Base-by-base conservation (phyloP, 1,284 basidiomycete species). In the Ustilago shanxiensis region DNA sequence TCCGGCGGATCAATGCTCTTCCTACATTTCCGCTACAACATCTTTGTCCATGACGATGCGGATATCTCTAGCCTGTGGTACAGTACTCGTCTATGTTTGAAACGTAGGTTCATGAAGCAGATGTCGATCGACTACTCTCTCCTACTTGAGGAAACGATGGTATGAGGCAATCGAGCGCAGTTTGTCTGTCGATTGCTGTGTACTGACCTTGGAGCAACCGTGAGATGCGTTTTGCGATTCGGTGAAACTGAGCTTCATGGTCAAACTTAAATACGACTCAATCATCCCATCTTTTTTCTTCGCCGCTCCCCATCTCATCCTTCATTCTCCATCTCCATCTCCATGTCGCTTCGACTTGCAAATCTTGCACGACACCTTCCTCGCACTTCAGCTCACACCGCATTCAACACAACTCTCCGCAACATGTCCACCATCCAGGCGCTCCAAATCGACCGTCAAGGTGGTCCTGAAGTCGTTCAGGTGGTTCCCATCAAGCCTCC, bases 401-500 rank as follows among this genome's bases (percentile, higher is more conserved):
- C 35, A 37, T 37, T 37, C 35, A 10, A 8, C 14, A n/a, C 29
- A 45, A 24, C 31, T 44, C 28, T 29, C 22, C 63, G 88, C 88
- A 20, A 39, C 28, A 75, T 79, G 77, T 81, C 83, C 39, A 88
- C 87, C 1, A 88, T 89, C 86, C 87, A 88, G 69, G 89, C 89
- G 14, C 87, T 89, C 60, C 86, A 87, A 64, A 88, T 90, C 75
- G 81, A 87, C 47, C 83, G 88, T 79, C 87, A 87, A 24, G 95
- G 95, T 24, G 93, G 91, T 3, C 87, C 92, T 26, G 94, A 96
- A 64, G 93, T 93, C 24, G 88, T 97, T 61, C 88, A 93, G 81
- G 91, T 92, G 79, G 85, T 88, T 22, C 88, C 89, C 35, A 86
- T 91, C 18, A 88, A 90, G 1, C 90, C 91, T 47, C 93, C 93